A percentile compares a stretch with the other conserved stretches of the same genome.
Evolutionary conservation across 2,329 filamentous ascomycete genomes (phyloP).

Genomic region (Boeremia lycopersici): DNA sequence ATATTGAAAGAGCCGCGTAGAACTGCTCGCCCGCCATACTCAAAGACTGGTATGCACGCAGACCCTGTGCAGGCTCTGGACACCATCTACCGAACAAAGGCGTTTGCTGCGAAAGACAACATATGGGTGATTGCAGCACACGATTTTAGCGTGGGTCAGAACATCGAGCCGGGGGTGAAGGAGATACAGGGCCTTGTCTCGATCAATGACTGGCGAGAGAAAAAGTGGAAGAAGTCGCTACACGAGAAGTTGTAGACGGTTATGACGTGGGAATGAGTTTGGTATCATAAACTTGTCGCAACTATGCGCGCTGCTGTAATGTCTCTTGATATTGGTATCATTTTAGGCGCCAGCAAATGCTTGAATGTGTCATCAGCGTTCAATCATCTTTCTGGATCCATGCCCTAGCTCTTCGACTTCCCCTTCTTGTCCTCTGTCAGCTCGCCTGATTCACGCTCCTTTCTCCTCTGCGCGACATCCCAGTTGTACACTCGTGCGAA

Average conservation of each 20-base stretch:
- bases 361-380: not conserved
- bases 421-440: slow-evolving; percentile 51
- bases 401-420: slow-evolving; percentile 30
- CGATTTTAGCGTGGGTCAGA: slow-evolving; percentile 36
- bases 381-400: no score
- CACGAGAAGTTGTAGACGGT: slow-evolving; percentile 5
- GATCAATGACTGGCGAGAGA: slow-evolving; percentile 33
- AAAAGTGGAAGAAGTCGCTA: slow-evolving; percentile 33
- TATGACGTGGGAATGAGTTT: not conserved
- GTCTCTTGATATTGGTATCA: slow-evolving; percentile 10
- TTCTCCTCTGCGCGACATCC: slow-evolving; percentile 94
- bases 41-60: slow-evolving; percentile 36
- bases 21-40: slow-evolving; percentile 38
- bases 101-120: slow-evolving; percentile 29
- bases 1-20: slow-evolving; percentile 35
- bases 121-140: slow-evolving; percentile 43
- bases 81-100: slow-evolving; percentile 32
- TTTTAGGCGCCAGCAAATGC: slow-evolving; percentile 7
- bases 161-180: slow-evolving; percentile 25
- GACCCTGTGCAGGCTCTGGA: slow-evolving; percentile 37
- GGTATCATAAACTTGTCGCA: not conserved
- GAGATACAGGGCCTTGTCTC: slow-evolving; percentile 33
- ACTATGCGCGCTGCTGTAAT: not conserved
- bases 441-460: slow-evolving; percentile 72
- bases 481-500: slow-evolving; percentile 98